phyloP scores from a whole-genome alignment of 2,329 filamentous ascomycete species.

The Talaromyces marneffei region DNA sequence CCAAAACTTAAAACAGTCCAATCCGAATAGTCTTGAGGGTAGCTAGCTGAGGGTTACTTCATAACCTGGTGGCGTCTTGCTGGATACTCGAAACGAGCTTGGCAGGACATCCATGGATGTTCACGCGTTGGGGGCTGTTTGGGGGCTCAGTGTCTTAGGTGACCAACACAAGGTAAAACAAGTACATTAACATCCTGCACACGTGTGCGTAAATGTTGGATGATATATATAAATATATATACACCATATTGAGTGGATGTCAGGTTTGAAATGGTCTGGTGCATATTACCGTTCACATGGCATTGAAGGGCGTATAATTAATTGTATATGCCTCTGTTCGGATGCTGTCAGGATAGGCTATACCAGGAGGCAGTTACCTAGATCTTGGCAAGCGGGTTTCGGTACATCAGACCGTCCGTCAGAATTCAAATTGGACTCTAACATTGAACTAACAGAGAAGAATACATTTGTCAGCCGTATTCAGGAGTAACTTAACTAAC shows the following conservation, averaged over 20 bases:
- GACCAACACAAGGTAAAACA: neutral
- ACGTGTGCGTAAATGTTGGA: neutral
- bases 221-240: neutral
- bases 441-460: no score
- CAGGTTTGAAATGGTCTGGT: neutral
- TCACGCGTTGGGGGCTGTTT: neutral
- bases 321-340: no score
- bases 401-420: no score
- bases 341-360: no score
- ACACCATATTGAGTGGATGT: neutral
- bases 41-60: neutral
- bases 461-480: no score
- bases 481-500: no score
- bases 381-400: no score
- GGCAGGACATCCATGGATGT: neutral
- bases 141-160: neutral
- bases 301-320: neutral
- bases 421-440: no score
- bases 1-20: no score
- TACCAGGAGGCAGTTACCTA: no score
- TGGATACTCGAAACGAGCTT: neutral
- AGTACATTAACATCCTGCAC: neutral
- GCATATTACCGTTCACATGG: neutral
- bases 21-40: no score
- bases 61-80: neutral